Base-by-base conservation (phyloP, 2,329 filamentous ascomycete species). In the Thyridium curvatum region DNA sequence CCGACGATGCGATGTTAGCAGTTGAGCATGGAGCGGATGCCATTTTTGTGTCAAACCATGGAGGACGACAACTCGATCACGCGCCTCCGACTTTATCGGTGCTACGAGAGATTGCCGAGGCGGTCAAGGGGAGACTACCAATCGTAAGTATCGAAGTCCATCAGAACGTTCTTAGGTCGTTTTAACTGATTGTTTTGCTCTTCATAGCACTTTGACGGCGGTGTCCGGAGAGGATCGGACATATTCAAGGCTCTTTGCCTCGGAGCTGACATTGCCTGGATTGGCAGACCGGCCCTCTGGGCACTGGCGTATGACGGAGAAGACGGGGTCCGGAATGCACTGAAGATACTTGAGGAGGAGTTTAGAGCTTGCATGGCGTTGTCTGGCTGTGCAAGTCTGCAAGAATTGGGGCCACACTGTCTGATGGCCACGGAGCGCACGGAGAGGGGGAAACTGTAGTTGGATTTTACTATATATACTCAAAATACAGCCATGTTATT, bases 41-140 rank as follows among this genome's bases (percentile, higher is more conserved):
- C 2, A 64, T 74, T 18, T 44, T 72, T 14, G 52, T 74, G 5
- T 66, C 61, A 15, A 74, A 74, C 44, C 72, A 76, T 40, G 72
- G 72, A 3, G 71, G 72, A 1, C 56, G 71, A 9, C 71, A 73
- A 46, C 49, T 74, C 39, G 69, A 75, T 44, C 62, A 59, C 4
- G 64, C 66, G 8, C 58, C 65, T 16, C 60, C 65, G 8, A 59
- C 62, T 2, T 53, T 73, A 32, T 55, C 66, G 30, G 63, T 61
- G 2, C 52, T 72, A 13, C 54, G 71, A 2, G 68, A 71, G 46
- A 65, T 71, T 37, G 10, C 21, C 21, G 10, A 26, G 21, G 21
- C 21, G 6, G 21, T 26, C 6, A 10, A 10, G 6, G 21, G 21
- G 21, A 26, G 10, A 10, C 10, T 26, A 10, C 21, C 21, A 6